phyloP scores from a whole-genome alignment of 2,329 filamentous ascomycete genomes.

The Calonectria henricotiae region DNA sequence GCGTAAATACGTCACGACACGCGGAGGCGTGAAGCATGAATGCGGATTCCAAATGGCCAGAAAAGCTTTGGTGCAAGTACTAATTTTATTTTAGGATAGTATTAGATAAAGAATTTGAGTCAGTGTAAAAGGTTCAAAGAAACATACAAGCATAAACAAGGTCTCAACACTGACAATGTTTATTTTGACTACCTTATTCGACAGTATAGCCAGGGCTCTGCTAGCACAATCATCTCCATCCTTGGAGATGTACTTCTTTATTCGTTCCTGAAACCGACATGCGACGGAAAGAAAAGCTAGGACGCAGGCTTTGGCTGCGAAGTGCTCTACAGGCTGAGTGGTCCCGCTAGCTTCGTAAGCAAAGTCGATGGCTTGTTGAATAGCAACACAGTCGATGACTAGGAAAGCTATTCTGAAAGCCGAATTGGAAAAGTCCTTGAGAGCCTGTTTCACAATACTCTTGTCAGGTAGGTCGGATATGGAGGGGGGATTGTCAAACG shows the following conservation, averaged over 20 bases:
- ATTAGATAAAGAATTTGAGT: not conserved
- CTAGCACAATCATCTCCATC: conserved; percentile 60
- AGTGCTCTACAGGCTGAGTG: conserved; percentile 45
- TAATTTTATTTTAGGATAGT: conserved; percentile 36
- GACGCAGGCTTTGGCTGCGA: conserved; percentile 63
- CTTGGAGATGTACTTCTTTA: conserved; percentile 44
- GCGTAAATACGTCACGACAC: conserved; percentile 64
- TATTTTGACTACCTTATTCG: conserved; percentile 60
- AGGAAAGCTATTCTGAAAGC: conserved; percentile 64
- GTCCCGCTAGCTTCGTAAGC: conserved; percentile 59
- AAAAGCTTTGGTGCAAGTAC: conserved; percentile 63
- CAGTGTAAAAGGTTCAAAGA: not conserved
- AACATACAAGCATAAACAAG: conserved; percentile 63
- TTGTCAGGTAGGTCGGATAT: no score
- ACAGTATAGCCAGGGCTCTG: conserved; percentile 60
- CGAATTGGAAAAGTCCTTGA: conserved; percentile 47
- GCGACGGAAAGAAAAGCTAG: conserved; percentile 64
- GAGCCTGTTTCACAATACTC: no score
- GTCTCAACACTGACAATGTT: conserved; percentile 64
- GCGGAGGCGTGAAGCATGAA: conserved; percentile 63
- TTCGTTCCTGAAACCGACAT: conserved; percentile 41
- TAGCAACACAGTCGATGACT: conserved; percentile 63
- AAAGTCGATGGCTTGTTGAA: conserved; percentile 60
- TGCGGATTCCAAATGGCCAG: conserved; percentile 63
- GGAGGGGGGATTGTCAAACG: no score